Conservation (phyloP, 257 asterid genomes). For the Rubia yunnanensis region DNA sequence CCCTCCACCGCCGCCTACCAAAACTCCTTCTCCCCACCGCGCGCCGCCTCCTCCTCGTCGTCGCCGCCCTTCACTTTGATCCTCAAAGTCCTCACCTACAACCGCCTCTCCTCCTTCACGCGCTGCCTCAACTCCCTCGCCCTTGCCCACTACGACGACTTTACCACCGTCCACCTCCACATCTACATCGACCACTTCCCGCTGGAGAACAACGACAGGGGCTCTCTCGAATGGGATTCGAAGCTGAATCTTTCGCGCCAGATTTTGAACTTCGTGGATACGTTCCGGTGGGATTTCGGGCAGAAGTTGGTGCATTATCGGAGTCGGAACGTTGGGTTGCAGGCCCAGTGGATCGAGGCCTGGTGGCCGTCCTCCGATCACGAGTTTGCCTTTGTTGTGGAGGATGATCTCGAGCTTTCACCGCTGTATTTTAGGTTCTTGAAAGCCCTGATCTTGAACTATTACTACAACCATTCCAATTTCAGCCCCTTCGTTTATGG, state of each 20-base stretch:
- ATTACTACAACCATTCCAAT: conserved; percentile 52
- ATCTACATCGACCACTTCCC: conserved; percentile 64
- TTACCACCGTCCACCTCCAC: conserved; percentile 63
- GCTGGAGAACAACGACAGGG: conserved; percentile 17
- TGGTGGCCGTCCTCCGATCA: conserved; percentile 68
- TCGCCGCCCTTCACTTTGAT: conserved; percentile 56
- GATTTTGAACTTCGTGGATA: conserved; percentile 66
- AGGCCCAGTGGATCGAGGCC: conserved; percentile 64
- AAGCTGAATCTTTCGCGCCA: conserved; percentile 42
- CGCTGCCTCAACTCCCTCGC: conserved; percentile 82
- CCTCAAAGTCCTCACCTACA: conserved; percentile 81
- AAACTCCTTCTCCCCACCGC: conserved; percentile 20
- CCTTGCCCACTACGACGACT: conserved; percentile 54
- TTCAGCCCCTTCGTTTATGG: conserved; percentile 65
- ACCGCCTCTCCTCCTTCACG: conserved; percentile 68
- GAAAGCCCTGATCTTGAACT: conserved; percentile 50
- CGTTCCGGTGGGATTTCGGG: conserved; percentile 66
- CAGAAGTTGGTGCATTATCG: conserved; percentile 54
- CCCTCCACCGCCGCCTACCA: conserved; percentile 22
- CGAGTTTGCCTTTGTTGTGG: conserved; percentile 84
- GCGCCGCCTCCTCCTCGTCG: conserved; percentile 21
- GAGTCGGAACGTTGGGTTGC: conserved; percentile 52
- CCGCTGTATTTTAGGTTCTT: conserved; percentile 76
- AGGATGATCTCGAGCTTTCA: conserved; percentile 92
- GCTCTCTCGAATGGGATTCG: conserved; percentile 34